Percentiles rank a stretch among this genome's conserved stretches.
These are phyloP conservation scores for Phytophthora cactorum DNA, from an alignment of 352 stramenopile genomes.

Conservation along the genomic window DNA sequence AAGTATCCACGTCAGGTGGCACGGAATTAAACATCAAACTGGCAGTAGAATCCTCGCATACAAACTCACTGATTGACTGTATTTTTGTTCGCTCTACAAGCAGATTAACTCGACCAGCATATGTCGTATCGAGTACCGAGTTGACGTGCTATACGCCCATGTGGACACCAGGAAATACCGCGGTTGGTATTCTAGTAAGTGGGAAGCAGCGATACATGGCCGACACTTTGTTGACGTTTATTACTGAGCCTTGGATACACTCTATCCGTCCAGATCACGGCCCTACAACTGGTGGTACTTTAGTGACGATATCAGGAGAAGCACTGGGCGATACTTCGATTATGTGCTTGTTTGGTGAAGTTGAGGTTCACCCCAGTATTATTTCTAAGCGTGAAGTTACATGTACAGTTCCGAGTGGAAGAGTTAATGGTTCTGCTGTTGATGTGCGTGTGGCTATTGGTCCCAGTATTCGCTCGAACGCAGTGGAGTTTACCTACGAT, in stretches of 20 bases:
- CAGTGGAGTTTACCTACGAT: constrained; percentile 38
- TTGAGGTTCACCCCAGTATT: constrained; percentile 16
- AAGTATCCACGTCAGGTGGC: constrained; percentile 36
- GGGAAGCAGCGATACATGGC: constrained; percentile 30
- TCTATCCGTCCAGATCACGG: constrained; percentile 35
- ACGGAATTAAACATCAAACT: constrained; percentile 32
- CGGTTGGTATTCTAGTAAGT: constrained; percentile 35
- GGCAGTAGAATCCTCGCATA: constrained; percentile 14
- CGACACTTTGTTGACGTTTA: constrained; percentile 22
- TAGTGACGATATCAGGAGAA: constrained; percentile 32
- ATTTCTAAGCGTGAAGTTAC: constrained; percentile 24
- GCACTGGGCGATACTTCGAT: constrained; percentile 23
- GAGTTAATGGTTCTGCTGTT: constrained; percentile 5
- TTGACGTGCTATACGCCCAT: constrained; percentile 35
- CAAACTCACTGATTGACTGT: constrained; percentile 35
- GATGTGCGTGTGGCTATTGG: constrained; percentile 20
- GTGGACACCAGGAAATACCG: constrained; percentile 35
- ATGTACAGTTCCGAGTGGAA: constrained; percentile 27
- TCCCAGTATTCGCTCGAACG: constrained; percentile 32
- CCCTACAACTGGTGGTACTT: constrained; percentile 30
- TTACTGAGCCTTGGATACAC: constrained; percentile 28
- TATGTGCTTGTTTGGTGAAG: constrained; percentile 35
- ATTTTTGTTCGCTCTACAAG: constrained; percentile 33
- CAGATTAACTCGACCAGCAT: constrained; percentile 29
- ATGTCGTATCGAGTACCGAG: constrained; percentile 27